A percentile compares a stretch with the other conserved stretches of the same genome.
These are phyloP conservation scores for Penicillium paneum DNA, from an alignment of 2,329 filamentous ascomycete species.

Conservation along the genomic window DNA sequence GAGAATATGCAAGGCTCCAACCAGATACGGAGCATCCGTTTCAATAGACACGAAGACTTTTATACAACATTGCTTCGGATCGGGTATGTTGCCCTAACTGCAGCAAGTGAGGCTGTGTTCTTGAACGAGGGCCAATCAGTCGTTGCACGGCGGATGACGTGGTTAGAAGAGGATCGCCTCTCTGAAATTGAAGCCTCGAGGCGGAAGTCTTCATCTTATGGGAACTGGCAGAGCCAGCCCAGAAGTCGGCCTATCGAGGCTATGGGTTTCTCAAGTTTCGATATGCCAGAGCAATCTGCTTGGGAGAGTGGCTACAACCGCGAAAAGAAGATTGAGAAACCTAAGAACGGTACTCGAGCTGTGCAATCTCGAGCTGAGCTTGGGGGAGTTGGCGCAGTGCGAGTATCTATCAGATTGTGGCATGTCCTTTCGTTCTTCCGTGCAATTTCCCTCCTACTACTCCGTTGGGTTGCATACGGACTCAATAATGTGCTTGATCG, in stretches of 20 bases:
- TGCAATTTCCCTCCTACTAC: conserved; percentile 66
- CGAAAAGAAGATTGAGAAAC: conserved; percentile 46
- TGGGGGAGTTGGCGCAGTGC: conserved; percentile 73
- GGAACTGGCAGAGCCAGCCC: conserved; percentile 14
- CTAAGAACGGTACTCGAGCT: conserved; percentile 33
- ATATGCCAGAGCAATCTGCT: conserved; percentile 30
- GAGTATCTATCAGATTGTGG: conserved; percentile 74
- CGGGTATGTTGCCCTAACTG: conserved; percentile 83
- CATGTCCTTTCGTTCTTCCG: conserved; percentile 70
- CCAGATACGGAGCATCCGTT: conserved; percentile 73
- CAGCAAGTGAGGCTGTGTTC: conserved; percentile 93
- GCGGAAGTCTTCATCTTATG: conserved; percentile 23
- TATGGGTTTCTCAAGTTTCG: conserved; percentile 35
- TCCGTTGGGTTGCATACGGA: conserved; percentile 57
- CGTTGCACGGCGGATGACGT: conserved; percentile 72
- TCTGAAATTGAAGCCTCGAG: conserved; percentile 65
- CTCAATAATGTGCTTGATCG: conserved; percentile 54
- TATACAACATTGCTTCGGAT: conserved; percentile 85
- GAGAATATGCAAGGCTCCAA: conserved; percentile 90
- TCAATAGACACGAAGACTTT: conserved; percentile 89
- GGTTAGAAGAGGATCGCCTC: conserved; percentile 85
- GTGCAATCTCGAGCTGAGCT: conserved; percentile 36
- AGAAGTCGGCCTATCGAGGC: conserved; percentile 29
- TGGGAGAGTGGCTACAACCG: conserved; percentile 49
- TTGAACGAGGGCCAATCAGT: conserved; percentile 82